Conservation (phyloP, 768 basidiomycete species). For the Lactarius quietus region DNA sequence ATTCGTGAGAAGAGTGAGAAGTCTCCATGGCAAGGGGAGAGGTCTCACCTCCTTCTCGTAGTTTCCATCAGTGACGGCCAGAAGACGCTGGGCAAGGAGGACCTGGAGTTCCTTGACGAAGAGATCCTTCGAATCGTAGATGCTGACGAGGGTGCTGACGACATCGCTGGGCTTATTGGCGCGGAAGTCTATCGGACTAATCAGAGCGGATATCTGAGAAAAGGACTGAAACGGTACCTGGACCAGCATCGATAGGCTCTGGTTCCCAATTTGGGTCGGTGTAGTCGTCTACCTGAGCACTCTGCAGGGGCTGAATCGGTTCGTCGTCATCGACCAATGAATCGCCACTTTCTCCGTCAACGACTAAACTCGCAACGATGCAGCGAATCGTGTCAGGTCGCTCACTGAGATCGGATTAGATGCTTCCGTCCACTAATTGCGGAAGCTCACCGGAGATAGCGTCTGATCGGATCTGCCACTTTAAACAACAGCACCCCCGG, state of each 20-base stretch:
- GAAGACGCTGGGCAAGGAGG: slow-evolving; percentile 79
- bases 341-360: slow-evolving; percentile 78
- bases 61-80: slow-evolving; percentile 77
- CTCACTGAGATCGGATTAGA: slow-evolving; percentile 39
- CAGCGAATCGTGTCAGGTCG: slow-evolving; percentile 91
- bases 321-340: slow-evolving; percentile 84
- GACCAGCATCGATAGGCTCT: slow-evolving; percentile 94
- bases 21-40: background rate
- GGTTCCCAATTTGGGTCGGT: slow-evolving; percentile 93
- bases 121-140: slow-evolving; percentile 95
- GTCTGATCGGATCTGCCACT: slow-evolving; percentile 88
- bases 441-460: slow-evolving; percentile 68
- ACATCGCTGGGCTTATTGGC: slow-evolving; percentile 90
- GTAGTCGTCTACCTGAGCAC: slow-evolving; percentile 79
- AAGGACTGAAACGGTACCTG: slow-evolving; percentile 48
- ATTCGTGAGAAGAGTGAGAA: slow-evolving; percentile 5
- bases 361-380: slow-evolving; percentile 88
- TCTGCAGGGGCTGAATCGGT: slow-evolving; percentile 69
- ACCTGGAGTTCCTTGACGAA: slow-evolving; percentile 96
- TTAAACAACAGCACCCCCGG: slow-evolving; percentile 90
- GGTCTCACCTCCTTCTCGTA: slow-evolving; percentile 59
- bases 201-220: background rate
- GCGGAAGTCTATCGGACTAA: slow-evolving; percentile 67
- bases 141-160: slow-evolving; percentile 93
- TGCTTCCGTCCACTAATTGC: background rate